phyloP scores from a whole-genome alignment of 1,139 yeast genomes.

The Yamadazyma taylorii region DNA sequence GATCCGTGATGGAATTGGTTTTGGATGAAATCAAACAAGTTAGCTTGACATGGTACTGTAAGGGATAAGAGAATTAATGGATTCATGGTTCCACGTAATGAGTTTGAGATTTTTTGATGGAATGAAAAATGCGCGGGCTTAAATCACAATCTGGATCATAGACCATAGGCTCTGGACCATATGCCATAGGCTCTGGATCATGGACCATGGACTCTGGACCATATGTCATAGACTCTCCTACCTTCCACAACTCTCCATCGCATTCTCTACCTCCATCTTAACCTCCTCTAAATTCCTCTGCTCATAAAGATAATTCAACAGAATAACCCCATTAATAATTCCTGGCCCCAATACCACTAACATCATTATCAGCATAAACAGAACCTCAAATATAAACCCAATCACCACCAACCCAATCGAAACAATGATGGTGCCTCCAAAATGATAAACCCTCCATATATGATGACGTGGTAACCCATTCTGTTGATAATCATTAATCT shows the following conservation, averaged over 20 bases:
- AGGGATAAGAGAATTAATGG: constrained; percentile 2
- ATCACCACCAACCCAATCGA: constrained; percentile 7
- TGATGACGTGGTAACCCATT: constrained; percentile 61
- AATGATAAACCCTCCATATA: constrained; percentile 65
- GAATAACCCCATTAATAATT: constrained; percentile 72
- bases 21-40: constrained; percentile 29
- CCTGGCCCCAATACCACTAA: constrained; percentile 67
- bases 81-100: not conserved
- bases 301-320: constrained; percentile 50
- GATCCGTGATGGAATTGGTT: constrained; percentile 24
- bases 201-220: too few relatives aligned
- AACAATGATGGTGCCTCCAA: constrained; percentile 51
- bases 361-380: constrained; percentile 56
- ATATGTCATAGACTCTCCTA: too few relatives aligned
- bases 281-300: constrained; percentile 75
- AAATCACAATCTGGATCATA: too few relatives aligned
- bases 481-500: constrained; percentile 55
- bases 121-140: too few relatives aligned
- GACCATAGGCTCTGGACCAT: too few relatives aligned
- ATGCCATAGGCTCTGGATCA: too few relatives aligned
- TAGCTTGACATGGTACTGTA: constrained; percentile 11
- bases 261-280: constrained; percentile 45
- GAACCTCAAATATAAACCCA: constrained; percentile 53
- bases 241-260: not conserved
- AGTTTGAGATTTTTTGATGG: not conserved